A percentile compares a stretch with the other conserved stretches of the same genome.
Evolutionary conservation across 1,284 basidiomycete species (phyloP).

Genomic region (Malassezia pachydermatis): DNA sequence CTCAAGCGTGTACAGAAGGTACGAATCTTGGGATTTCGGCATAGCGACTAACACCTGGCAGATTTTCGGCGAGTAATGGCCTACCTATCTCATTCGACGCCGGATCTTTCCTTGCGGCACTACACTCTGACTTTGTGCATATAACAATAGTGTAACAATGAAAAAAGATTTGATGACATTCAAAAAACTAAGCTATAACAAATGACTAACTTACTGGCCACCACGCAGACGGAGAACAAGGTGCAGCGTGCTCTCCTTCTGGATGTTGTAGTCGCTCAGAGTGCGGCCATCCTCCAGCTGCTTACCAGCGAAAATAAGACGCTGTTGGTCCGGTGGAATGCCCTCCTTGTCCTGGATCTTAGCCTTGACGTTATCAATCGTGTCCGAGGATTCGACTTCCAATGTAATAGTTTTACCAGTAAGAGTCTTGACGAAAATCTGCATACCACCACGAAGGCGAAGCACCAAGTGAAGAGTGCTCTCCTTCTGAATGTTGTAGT

Average conservation of each 20-base stretch:
- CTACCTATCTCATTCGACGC: no score
- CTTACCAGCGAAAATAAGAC: slow-evolving; percentile 50
- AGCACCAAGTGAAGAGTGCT: slow-evolving; percentile 40
- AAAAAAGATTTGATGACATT: no score
- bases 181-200: no score
- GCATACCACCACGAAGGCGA: slow-evolving; percentile 40
- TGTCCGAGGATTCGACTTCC: slow-evolving; percentile 50
- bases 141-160: background rate
- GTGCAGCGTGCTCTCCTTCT: slow-evolving; percentile 44
- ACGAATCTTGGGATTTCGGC: slow-evolving; percentile 12
- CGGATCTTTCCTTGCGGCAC: no score
- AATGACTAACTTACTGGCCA: slow-evolving; percentile 18
- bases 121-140: no score
- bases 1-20: slow-evolving; percentile 85
- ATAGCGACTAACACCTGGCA: slow-evolving; percentile 17
- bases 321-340: slow-evolving; percentile 46
- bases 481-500: slow-evolving; percentile 50
- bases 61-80: slow-evolving; percentile 32
- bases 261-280: slow-evolving; percentile 50
- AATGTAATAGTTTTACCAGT: slow-evolving; percentile 49
- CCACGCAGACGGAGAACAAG: slow-evolving; percentile 42
- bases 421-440: slow-evolving; percentile 47
- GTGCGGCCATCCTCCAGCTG: slow-evolving; percentile 52
- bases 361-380: slow-evolving; percentile 58
- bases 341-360: slow-evolving; percentile 48